These are phyloP conservation scores for Euclidium syriacum DNA, from an alignment of 345 rosid genomes.

Conservation along the genomic window DNA sequence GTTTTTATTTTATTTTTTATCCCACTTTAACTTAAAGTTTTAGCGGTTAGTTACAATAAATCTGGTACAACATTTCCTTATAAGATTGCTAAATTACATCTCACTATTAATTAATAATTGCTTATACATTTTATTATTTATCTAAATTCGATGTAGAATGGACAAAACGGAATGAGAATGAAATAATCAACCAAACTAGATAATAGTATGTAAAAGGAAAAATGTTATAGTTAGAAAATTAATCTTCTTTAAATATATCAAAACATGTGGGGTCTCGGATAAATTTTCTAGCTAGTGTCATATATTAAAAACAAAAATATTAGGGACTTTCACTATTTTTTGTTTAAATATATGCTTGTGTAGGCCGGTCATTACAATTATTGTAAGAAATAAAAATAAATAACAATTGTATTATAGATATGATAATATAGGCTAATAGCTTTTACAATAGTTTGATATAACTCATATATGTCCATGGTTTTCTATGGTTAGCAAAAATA, in stretches of 20 bases:
- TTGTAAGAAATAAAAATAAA: not conserved
- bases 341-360: not conserved
- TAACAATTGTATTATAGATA: not conserved
- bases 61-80: too few relatives aligned
- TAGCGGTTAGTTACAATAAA: too few relatives aligned
- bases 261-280: conserved; percentile 16
- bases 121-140: too few relatives aligned
- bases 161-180: not conserved
- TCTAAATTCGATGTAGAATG: too few relatives aligned
- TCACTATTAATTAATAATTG: not conserved
- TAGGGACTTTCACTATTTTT: not conserved
- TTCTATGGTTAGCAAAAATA: not conserved
- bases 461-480: not conserved
- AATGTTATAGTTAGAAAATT: too few relatives aligned
- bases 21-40: too few relatives aligned
- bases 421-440: not conserved
- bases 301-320: too few relatives aligned
- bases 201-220: not conserved
- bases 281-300: not conserved
- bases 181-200: conserved; percentile 4
- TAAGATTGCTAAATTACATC: too few relatives aligned
- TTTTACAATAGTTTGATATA: not conserved
- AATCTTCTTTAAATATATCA: too few relatives aligned
- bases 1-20: too few relatives aligned
- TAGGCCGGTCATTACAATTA: not conserved